Conservation (phyloP, 2,329 filamentous ascomycete species). For the Monascus ruber region DNA sequence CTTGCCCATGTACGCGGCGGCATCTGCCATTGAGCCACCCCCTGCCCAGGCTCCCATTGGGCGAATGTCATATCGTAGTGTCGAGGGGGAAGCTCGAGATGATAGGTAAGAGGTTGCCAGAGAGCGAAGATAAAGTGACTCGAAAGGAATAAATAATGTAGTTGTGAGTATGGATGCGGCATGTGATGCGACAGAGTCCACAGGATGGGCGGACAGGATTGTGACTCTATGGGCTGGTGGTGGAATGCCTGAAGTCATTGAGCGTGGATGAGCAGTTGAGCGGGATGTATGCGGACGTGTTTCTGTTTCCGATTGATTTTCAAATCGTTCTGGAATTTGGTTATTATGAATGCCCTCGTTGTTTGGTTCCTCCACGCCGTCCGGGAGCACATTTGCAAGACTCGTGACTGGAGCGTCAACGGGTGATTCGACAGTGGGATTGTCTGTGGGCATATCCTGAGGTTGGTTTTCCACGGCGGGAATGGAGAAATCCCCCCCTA, state of each 20-base stretch:
- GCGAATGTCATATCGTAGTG: constrained; percentile 19
- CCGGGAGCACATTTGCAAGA: constrained; percentile 17
- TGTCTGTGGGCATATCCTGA: constrained; percentile 3
- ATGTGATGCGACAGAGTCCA: constrained; percentile 32
- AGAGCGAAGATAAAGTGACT: constrained; percentile 30
- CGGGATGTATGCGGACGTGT: constrained; percentile 9
- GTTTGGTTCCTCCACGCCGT: constrained; percentile 19
- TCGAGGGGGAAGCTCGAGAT: constrained; percentile 12
- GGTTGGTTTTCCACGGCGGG: constrained; percentile 1
- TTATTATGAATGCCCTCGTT: constrained; percentile 10
- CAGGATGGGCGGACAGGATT: constrained; percentile 31
- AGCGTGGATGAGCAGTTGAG: constrained; percentile 8
- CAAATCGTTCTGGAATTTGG: constrained; percentile 4
- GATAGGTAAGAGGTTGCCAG: constrained; percentile 27
- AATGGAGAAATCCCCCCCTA: constrained; percentile 5
- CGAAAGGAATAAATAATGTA: constrained; percentile 29
- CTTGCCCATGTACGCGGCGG: constrained; percentile 25
- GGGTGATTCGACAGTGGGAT: constrained; percentile 3
- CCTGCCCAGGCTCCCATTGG: constrained; percentile 23
- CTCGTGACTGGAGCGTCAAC: constrained; percentile 4
- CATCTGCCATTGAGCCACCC: constrained; percentile 18
- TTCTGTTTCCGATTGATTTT: constrained; percentile 7
- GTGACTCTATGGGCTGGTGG: constrained; percentile 27
- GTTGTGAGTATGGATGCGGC: constrained; percentile 26
- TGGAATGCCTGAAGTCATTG: constrained; percentile 2